These are phyloP conservation scores for Pneumocystis oryctolagi DNA, from an alignment of 1,139 yeast species.

Conservation along the genomic window DNA sequence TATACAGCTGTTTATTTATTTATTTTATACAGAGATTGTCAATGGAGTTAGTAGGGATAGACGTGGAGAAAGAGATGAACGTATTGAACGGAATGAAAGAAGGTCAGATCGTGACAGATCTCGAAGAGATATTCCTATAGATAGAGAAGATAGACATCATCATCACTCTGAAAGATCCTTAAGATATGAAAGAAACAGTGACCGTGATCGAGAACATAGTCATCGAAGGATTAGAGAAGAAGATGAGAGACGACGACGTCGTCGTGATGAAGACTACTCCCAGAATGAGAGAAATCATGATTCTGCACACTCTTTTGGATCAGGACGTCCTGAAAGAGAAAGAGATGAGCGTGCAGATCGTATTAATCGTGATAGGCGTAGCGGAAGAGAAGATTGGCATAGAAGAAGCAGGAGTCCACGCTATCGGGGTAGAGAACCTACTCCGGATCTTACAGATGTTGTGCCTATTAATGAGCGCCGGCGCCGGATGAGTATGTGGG, in stretches of 20 bases:
- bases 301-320: slow-evolving; percentile 3
- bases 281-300: slow-evolving; percentile 4
- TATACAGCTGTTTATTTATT: not conserved
- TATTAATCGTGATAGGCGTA: not conserved
- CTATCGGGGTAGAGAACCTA: slow-evolving; percentile 6
- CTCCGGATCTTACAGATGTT: slow-evolving; percentile 23
- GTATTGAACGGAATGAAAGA: not conserved
- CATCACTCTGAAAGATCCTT: slow-evolving; percentile 2
- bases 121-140: not conserved
- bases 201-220: slow-evolving; percentile 4
- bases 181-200: slow-evolving; percentile 3
- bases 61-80: slow-evolving; percentile 4
- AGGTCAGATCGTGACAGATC: slow-evolving; percentile 1
- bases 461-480: slow-evolving; percentile 32
- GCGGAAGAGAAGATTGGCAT: not conserved
- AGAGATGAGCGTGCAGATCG: not conserved
- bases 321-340: not conserved
- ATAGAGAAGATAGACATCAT: not conserved
- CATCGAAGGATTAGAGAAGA: slow-evolving; percentile 1
- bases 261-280: slow-evolving; percentile 6
- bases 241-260: not conserved
- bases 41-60: slow-evolving; percentile 2
- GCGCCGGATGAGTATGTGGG: slow-evolving; percentile 53
- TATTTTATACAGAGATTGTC: slow-evolving; percentile 7
- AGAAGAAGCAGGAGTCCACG: slow-evolving; percentile 12